These are phyloP conservation scores for Globisporangium middletonii DNA, from an alignment of 352 stramenopile genomes.

Conservation along the genomic window DNA sequence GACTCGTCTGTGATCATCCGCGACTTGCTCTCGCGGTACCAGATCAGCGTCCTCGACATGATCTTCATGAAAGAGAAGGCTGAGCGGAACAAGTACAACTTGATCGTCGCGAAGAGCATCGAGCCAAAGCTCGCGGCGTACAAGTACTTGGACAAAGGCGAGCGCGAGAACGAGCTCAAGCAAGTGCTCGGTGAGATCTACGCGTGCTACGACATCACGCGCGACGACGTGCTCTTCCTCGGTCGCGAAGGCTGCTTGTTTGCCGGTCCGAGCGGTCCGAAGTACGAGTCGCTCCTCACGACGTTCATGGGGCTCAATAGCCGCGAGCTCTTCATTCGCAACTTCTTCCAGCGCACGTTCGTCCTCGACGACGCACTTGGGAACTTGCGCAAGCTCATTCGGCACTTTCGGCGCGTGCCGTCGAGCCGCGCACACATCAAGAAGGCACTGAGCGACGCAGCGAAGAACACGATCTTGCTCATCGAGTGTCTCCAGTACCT, in stretches of 20 bases:
- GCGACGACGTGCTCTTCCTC: constrained; percentile 95
- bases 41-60: constrained; percentile 93
- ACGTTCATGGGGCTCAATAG: constrained; percentile 95
- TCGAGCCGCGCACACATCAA: constrained; percentile 79
- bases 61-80: constrained; percentile 93
- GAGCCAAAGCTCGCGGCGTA: constrained; percentile 93
- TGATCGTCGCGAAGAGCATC: constrained; percentile 96
- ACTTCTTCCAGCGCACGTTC: constrained; percentile 95
- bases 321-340: constrained; percentile 97
- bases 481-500: constrained; percentile 96
- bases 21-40: constrained; percentile 93
- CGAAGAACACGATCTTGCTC: constrained; percentile 94
- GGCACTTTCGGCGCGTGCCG: constrained; percentile 79
- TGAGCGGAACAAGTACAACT: constrained; percentile 96
- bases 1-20: constrained; percentile 95
- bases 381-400: constrained; percentile 82
- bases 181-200: constrained; percentile 93
- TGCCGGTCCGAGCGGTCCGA: constrained; percentile 89
- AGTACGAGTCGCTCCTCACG: constrained; percentile 94
- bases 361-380: constrained; percentile 94
- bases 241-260: constrained; percentile 92
- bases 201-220: constrained; percentile 94
- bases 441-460: constrained; percentile 86
- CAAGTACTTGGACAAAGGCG: constrained; percentile 96
- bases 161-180: constrained; percentile 97